Evolutionary conservation across 2,329 filamentous ascomycete species (phyloP), one percentile per base, ranked within the genome.

Genomic region (Fusarium tanahbumbuense): DNA sequence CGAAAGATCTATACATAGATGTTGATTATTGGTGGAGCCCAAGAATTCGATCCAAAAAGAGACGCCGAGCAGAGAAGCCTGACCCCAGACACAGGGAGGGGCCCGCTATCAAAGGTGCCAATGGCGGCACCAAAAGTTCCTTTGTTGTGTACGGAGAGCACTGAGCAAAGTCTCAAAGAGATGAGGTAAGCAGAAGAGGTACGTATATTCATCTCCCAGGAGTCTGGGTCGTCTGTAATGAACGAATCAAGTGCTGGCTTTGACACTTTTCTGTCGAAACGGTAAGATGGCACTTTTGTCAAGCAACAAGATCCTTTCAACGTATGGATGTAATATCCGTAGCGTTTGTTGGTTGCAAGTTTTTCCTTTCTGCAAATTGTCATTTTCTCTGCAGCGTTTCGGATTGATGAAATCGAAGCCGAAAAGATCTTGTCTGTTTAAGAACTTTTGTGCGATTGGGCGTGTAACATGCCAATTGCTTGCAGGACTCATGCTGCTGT

Each of bases 91-190:
- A 59, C 44, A 42, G 61, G 53, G 69, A 72, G 65, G 65, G 69
- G 59, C 63, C 49, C 62, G 56, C 64, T 73, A 68, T 68, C 74
- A 76, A 76, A 76, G 73, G 74, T 76, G 60, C 74, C 74, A 74
- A 74, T 64, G 71, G 57, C 60, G 45, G 54, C 49, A 57, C 63
- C 74, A 76, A 76, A 76, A 76, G 74, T 76, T 76, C 74, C 74
- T 75, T 49, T 62, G 37, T 30, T 25, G 48, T 46, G 30, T 23
- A 48, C 20, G 30, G n/a, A 56, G 23, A 30, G 8, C 13, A 28
- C 27, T 32, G 18, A 15, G 49, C 25, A 56, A 40, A 27, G 52
- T 57, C 45, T 41, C 16, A 32, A 37, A 41, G 44, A 47, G 48
- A 61, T 66, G 63, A 66, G 48, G 62, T 67, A 66, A 66, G 63